Conservation (phyloP, 768 basidiomycete species). For the Podaxis sp. region DNA sequence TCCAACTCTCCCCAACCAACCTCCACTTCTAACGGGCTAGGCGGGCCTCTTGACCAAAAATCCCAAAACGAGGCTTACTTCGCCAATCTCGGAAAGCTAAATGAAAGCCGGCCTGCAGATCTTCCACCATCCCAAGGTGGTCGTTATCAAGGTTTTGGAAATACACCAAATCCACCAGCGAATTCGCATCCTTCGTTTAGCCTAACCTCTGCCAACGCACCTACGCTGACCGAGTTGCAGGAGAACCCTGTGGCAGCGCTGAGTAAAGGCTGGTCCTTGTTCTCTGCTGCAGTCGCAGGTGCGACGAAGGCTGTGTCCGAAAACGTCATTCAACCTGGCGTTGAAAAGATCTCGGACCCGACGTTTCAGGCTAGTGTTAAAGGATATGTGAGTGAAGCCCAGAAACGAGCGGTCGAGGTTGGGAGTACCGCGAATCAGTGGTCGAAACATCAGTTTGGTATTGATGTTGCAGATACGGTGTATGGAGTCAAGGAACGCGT, state of each 20-base stretch:
- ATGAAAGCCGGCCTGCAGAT: conserved; percentile 70
- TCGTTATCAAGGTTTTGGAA: conserved; percentile 90
- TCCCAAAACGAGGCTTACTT: conserved; percentile 86
- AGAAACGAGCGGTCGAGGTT: conserved; percentile 56
- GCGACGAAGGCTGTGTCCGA: conserved; percentile 79
- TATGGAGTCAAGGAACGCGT: conserved; percentile 61
- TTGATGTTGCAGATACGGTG: conserved; percentile 80
- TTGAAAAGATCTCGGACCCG: conserved; percentile 80
- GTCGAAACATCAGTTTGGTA: conserved; percentile 72
- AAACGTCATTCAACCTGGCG: conserved; percentile 85
- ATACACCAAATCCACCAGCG: conserved; percentile 56
- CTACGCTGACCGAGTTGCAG: conserved; percentile 77
- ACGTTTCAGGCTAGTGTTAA: conserved; percentile 68
- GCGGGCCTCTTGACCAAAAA: conserved; percentile 57
- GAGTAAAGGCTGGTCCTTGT: conserved; percentile 94
- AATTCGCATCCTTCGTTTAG: conserved; percentile 63
- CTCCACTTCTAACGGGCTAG: not conserved
- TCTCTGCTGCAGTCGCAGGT: conserved; percentile 78
- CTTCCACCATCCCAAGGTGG: conserved; percentile 94
- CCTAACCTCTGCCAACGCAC: conserved; percentile 76
- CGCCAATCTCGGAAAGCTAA: conserved; percentile 74
- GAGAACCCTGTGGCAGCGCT: conserved; percentile 82
- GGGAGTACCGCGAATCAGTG: conserved; percentile 71
- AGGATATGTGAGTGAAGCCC: conserved; percentile 68
- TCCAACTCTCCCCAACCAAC: conserved; percentile 43